A percentile compares a stretch with the other conserved stretches of the same genome.
These are phyloP conservation scores for Alternaria atra DNA, from an alignment of 2,329 filamentous ascomycete species.

Conservation along the genomic window DNA sequence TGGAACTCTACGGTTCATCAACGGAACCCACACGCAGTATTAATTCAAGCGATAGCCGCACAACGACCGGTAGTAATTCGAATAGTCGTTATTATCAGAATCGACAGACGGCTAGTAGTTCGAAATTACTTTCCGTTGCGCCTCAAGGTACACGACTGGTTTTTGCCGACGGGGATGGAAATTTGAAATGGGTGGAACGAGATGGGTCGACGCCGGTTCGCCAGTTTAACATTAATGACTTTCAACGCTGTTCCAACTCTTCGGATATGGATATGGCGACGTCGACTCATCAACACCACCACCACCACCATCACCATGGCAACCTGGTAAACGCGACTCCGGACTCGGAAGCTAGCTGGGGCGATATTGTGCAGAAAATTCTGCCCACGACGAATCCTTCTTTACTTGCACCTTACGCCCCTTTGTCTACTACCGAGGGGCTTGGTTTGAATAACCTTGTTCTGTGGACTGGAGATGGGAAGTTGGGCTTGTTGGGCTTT, in stretches of 20 bases:
- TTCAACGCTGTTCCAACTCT: conserved; percentile 3
- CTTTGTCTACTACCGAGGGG: conserved; percentile 9
- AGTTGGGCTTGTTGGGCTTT: conserved; percentile 73
- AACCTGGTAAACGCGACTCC: conserved; percentile 5
- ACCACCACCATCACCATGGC: background rate
- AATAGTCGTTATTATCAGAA: conserved; percentile 62
- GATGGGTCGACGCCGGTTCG: conserved; percentile 71
- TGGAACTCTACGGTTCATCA: conserved; percentile 82
- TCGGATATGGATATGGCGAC: background rate
- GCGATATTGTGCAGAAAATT: conserved; percentile 82
- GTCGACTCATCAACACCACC: background rate
- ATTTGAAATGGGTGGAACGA: conserved; percentile 89
- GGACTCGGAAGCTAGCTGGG: conserved; percentile 5
- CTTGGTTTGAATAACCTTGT: conserved; percentile 71
- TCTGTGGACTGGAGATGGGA: conserved; percentile 85
- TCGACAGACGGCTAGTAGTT: conserved; percentile 80
- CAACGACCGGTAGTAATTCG: conserved; percentile 52
- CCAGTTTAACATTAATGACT: conserved; percentile 65
- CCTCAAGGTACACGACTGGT: conserved; percentile 84
- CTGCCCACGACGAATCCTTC: conserved; percentile 62
- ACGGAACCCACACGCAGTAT: conserved; percentile 43
- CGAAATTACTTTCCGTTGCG: conserved; percentile 82
- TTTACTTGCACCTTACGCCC: background rate
- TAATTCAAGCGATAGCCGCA: conserved; percentile 41
- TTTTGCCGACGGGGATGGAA: conserved; percentile 83